phyloP scores from a whole-genome alignment of 352 stramenopile genomes.

The Thalassiosira pacifica region DNA sequence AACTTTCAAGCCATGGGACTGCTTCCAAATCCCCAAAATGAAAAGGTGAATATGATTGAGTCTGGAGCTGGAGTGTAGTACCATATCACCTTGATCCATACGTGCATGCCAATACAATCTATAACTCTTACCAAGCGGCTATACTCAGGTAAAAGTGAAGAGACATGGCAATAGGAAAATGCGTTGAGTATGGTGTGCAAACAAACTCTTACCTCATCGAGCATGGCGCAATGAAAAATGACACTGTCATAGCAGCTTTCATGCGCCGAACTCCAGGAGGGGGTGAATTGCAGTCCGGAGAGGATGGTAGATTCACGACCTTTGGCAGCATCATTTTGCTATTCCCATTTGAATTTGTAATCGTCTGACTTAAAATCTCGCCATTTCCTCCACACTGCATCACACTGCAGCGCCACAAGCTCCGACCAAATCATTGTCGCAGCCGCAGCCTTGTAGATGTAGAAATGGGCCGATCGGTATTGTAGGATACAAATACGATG shows the following conservation, averaged over 20 bases:
- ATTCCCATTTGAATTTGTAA: background rate
- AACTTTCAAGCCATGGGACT: slow-evolving; percentile 98
- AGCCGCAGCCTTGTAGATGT: slow-evolving; percentile 66
- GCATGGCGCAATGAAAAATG: slow-evolving; percentile 94
- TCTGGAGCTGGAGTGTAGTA: background rate
- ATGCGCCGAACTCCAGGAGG: slow-evolving; percentile 93
- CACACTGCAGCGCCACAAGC: slow-evolving; percentile 50
- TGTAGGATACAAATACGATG: slow-evolving; percentile 66
- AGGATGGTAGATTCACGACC: slow-evolving; percentile 92
- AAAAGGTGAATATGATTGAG: slow-evolving; percentile 89
- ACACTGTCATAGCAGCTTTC: slow-evolving; percentile 92
- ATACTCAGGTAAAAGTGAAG: slow-evolving; percentile 48
- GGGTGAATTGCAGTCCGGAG: slow-evolving; percentile 93
- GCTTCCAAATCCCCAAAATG: slow-evolving; percentile 91
- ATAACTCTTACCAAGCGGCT: background rate
- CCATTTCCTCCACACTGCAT: slow-evolving; percentile 22
- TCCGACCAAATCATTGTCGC: slow-evolving; percentile 53
- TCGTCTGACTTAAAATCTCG: background rate
- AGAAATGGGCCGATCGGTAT: slow-evolving; percentile 64
- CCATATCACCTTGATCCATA: too few relatives aligned
- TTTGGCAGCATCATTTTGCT: slow-evolving; percentile 89
- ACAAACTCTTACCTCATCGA: slow-evolving; percentile 91
- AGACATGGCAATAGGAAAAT: background rate
- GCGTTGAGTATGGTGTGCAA: background rate
- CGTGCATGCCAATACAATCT: too few relatives aligned